A percentile compares a stretch with the other conserved stretches of the same genome.
Evolutionary conservation across 73 alveolate species (phyloP).

Genomic region (Durusdinium trenchii): DNA sequence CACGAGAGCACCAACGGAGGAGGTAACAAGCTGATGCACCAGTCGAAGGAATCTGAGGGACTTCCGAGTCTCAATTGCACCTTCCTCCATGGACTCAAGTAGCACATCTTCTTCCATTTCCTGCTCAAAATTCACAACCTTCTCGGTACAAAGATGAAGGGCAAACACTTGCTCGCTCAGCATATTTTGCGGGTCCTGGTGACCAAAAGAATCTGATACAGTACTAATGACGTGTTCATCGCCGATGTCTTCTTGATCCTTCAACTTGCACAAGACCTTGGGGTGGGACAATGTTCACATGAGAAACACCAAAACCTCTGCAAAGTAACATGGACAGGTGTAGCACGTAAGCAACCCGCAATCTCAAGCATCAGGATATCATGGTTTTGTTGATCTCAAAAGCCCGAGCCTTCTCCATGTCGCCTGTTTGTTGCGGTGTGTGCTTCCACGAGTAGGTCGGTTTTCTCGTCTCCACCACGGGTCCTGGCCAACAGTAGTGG

Average conservation of each 20-base stretch:
- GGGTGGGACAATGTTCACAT: neutral
- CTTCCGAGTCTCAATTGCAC: constrained; percentile 45
- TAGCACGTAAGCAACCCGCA: neutral
- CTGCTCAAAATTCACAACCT: neutral
- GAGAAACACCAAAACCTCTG: neutral
- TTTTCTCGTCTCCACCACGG: neutral
- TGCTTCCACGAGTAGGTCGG: neutral
- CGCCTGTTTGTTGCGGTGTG: no score
- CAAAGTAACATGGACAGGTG: no score
- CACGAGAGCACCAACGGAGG: neutral
- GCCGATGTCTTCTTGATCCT: constrained; percentile 52
- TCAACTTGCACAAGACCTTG: constrained; percentile 38
- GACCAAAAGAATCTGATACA: neutral
- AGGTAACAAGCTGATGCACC: neutral
- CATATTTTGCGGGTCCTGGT: no score
- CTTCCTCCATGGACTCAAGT: constrained; percentile 42
- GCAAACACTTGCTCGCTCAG: no score
- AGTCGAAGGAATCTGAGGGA: constrained; percentile 8
- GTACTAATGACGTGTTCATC: constrained; percentile 23
- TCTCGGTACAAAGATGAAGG: constrained; percentile 12
- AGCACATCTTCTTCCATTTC: neutral
- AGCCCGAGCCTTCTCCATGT: neutral
- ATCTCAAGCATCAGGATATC: no score
- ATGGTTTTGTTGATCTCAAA: neutral
- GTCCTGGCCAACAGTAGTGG: no score